A percentile compares a stretch with the other conserved stretches of the same genome.
Conservation (phyloP, 148 eudicot genomes). For the Linanthus parryae region DNA sequence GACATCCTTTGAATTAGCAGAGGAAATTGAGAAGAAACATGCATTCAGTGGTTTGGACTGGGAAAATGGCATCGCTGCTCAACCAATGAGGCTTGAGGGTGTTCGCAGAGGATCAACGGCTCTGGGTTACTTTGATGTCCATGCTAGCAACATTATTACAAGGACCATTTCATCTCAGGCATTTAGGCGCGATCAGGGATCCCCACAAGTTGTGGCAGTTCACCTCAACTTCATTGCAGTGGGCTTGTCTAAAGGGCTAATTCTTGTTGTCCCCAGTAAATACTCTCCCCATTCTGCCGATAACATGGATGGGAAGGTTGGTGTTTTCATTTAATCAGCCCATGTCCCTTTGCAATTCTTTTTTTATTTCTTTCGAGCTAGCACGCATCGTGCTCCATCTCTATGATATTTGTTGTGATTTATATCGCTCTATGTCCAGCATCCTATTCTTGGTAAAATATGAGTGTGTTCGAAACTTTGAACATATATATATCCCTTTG, state of each 20-base stretch:
- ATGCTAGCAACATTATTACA: conserved; percentile 55
- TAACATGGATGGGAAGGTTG: conserved; percentile 78
- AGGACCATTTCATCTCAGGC: conserved; percentile 56
- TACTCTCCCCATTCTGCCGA: conserved; percentile 69
- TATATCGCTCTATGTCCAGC: too few relatives aligned
- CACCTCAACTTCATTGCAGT: conserved; percentile 75
- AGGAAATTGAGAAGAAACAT: conserved; percentile 79
- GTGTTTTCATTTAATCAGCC: conserved; percentile 3
- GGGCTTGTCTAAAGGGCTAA: conserved; percentile 74
- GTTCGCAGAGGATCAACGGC: conserved; percentile 63
- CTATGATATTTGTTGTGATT: background rate
- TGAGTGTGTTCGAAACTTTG: too few relatives aligned
- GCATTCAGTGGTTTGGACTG: conserved; percentile 67
- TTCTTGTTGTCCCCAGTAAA: conserved; percentile 75
- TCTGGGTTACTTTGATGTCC: conserved; percentile 70
- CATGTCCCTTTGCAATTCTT: background rate
- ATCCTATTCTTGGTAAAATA: too few relatives aligned
- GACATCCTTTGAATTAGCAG: conserved; percentile 70
- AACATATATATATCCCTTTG: too few relatives aligned
- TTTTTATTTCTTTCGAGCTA: background rate
- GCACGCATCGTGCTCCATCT: background rate
- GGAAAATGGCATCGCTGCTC: conserved; percentile 87
- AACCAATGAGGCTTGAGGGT: conserved; percentile 97
- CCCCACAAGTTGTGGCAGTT: conserved; percentile 63
- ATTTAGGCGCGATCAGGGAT: conserved; percentile 76